Evolutionary conservation across 2,329 filamentous ascomycete species (phyloP).

Genomic region (Xylariomycetidae sp.): DNA sequence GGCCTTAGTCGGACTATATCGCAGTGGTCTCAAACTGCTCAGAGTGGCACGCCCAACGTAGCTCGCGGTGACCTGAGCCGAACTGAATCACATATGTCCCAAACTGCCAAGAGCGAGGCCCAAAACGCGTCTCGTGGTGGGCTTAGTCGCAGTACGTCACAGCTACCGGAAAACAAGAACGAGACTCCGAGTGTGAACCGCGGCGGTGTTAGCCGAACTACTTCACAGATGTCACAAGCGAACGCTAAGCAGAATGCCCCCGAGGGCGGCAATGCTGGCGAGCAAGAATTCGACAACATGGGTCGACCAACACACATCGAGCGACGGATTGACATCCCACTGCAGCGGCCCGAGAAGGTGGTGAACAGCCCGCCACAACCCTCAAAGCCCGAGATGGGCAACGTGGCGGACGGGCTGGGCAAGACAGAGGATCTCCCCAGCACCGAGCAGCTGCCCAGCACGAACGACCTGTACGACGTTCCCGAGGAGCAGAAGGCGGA

Average conservation of each 20-base stretch:
- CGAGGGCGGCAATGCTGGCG: constrained; percentile 3
- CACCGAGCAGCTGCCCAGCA: constrained; percentile 15
- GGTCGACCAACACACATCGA: constrained; percentile 25
- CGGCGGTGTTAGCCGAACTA: no score
- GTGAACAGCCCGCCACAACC: constrained; percentile 8
- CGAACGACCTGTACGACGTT: constrained; percentile 15
- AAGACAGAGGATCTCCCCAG: constrained; percentile 18
- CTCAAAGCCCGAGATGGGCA: constrained; percentile 7
- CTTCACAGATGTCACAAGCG: no score
- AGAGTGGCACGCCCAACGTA: no score
- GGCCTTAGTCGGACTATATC: no score
- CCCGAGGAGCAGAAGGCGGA: constrained; percentile 19
- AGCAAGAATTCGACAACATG: constrained; percentile 23
- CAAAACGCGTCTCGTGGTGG: no score
- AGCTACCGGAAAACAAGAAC: background rate
- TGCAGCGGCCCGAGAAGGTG: constrained; percentile 18
- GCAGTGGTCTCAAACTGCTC: no score
- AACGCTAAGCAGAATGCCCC: no score
- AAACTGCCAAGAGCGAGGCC: no score
- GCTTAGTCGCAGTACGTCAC: background rate
- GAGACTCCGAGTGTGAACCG: background rate
- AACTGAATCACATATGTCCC: no score
- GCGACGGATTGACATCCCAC: constrained; percentile 25
- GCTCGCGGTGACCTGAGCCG: no score
- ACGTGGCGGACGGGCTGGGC: constrained; percentile 12